A percentile compares a stretch with the other conserved stretches of the same genome.
phyloP scores from a whole-genome alignment of 2,329 filamentous ascomycete genomes.

The Balansia obtecta region DNA sequence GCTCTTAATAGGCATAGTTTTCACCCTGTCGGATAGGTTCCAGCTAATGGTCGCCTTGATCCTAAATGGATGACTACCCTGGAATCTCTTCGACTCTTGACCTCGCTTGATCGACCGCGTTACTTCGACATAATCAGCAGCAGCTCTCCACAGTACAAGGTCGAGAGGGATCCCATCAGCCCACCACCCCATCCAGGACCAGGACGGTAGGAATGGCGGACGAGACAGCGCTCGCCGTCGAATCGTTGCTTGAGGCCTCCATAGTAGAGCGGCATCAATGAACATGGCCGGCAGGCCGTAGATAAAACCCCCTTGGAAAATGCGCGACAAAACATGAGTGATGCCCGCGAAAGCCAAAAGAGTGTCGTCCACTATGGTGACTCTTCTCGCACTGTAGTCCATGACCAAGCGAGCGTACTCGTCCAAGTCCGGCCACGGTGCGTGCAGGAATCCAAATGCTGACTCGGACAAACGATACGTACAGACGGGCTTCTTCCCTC shows the following conservation, averaged over 20 bases:
- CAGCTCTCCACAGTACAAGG: conserved; percentile 28
- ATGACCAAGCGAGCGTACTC: conserved; percentile 31
- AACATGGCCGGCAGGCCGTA: conserved; percentile 36
- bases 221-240: conserved; percentile 24
- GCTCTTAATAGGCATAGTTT: conserved; percentile 22
- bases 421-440: conserved; percentile 33
- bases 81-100: conserved; percentile 21
- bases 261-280: conserved; percentile 30
- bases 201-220: conserved; percentile 28
- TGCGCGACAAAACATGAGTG: conserved; percentile 27
- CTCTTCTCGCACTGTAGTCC: conserved; percentile 28
- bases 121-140: conserved; percentile 30
- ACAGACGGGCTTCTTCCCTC: conserved; percentile 21
- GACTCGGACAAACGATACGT: conserved; percentile 19
- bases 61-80: conserved; percentile 24
- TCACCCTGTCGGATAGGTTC: conserved; percentile 26
- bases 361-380: conserved; percentile 29
- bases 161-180: conserved; percentile 31
- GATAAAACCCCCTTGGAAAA: conserved; percentile 29
- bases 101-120: conserved; percentile 19
- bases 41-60: conserved; percentile 26
- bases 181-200: conserved; percentile 38
- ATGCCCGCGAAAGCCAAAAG: conserved; percentile 30
- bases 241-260: conserved; percentile 31
- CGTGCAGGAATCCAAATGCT: conserved; percentile 25